phyloP scores from a whole-genome alignment of 2,329 filamentous ascomycete species.

The Nigrograna mackinnonii region DNA sequence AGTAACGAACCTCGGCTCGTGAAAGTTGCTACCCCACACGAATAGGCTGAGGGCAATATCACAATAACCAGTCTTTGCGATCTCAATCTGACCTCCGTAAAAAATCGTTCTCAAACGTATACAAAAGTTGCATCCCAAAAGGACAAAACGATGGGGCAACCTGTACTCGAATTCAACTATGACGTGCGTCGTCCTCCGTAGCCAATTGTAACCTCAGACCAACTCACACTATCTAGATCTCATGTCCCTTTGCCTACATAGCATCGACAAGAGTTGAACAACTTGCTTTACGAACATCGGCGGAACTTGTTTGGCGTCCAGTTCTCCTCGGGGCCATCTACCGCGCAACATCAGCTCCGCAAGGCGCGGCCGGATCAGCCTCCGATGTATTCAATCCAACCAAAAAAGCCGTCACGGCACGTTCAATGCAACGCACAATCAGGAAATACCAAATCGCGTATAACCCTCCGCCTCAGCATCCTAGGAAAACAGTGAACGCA shows the following conservation, averaged over 20 bases:
- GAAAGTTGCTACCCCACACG: no score
- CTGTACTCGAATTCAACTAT: constrained; percentile 30
- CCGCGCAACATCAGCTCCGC: constrained; percentile 36
- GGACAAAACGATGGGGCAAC: constrained; percentile 16
- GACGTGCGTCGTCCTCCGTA: constrained; percentile 16
- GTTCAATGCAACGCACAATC: constrained; percentile 33
- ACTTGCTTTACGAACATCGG: constrained; percentile 29
- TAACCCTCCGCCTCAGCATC: constrained; percentile 34
- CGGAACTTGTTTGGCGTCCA: constrained; percentile 29
- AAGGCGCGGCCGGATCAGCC: constrained; percentile 38
- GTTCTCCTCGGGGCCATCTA: constrained; percentile 40
- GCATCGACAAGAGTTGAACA: constrained; percentile 34
- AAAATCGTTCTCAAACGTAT: no score
- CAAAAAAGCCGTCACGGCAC: constrained; percentile 31
- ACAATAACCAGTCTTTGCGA: no score
- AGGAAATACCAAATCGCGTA: constrained; percentile 30
- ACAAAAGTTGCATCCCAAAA: no score
- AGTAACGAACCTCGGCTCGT: no score
- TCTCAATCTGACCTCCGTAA: no score
- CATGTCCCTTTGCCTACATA: constrained; percentile 43
- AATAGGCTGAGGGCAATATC: no score
- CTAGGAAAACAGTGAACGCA: constrained; percentile 36
- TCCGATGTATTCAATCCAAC: constrained; percentile 39
- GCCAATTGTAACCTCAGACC: not conserved
- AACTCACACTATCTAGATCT: constrained; percentile 24